A percentile compares a stretch with the other conserved stretches of the same genome.
Conservation (phyloP, 2,329 filamentous ascomycete genomes). For the Exophiala viscosa region DNA sequence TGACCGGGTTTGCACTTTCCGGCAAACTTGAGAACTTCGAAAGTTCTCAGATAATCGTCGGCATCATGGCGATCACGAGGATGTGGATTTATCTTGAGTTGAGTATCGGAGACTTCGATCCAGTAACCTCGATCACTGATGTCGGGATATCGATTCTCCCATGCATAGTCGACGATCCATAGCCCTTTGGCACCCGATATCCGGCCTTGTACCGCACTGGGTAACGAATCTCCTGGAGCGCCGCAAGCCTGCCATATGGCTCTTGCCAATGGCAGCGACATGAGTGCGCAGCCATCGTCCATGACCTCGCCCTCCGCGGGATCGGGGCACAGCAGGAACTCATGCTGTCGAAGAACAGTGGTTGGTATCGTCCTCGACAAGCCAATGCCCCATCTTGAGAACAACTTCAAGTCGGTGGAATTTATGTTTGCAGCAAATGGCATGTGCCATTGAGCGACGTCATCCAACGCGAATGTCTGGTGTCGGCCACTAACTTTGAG, state of each 20-base stretch:
- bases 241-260: slow-evolving; percentile 45
- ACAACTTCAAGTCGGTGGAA: slow-evolving; percentile 44
- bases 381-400: slow-evolving; percentile 42
- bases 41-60: slow-evolving; percentile 48
- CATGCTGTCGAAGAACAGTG: slow-evolving; percentile 34
- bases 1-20: slow-evolving; percentile 5
- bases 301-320: slow-evolving; percentile 33
- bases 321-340: slow-evolving; percentile 38
- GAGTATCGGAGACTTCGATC: slow-evolving; percentile 56
- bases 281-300: slow-evolving; percentile 53
- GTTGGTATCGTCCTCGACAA: slow-evolving; percentile 44
- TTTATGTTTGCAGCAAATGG: slow-evolving; percentile 33
- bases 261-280: slow-evolving; percentile 51
- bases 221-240: slow-evolving; percentile 34
- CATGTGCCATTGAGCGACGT: slow-evolving; percentile 47
- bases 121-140: slow-evolving; percentile 40
- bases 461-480: slow-evolving; percentile 35
- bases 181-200: slow-evolving; percentile 60
- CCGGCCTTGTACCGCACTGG: slow-evolving; percentile 55
- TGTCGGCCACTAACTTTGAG: slow-evolving; percentile 4
- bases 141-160: slow-evolving; percentile 17
- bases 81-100: slow-evolving; percentile 53
- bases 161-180: slow-evolving; percentile 51
- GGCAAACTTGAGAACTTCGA: slow-evolving; percentile 51
- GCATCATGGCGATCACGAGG: slow-evolving; percentile 34